Evolutionary conservation across 148 eudicot species (phyloP).

Genomic region (Vaccinium corymbosum): DNA sequence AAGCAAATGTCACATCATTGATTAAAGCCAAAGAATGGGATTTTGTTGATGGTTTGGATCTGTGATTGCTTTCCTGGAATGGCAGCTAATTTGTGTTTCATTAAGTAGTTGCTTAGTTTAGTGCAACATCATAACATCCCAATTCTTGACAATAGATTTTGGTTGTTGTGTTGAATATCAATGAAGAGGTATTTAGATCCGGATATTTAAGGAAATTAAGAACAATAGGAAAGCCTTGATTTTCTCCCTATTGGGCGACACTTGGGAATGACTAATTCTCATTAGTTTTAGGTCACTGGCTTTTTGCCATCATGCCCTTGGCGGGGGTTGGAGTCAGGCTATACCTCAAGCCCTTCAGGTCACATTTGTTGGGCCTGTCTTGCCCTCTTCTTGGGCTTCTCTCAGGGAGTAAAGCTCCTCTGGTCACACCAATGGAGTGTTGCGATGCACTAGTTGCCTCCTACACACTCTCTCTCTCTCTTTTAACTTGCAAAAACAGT

Average conservation of each 20-base stretch:
- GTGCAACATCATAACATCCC: background rate
- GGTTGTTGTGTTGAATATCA: background rate
- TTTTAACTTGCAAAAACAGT: background rate
- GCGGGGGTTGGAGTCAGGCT: background rate
- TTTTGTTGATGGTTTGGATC: background rate
- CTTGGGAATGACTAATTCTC: background rate
- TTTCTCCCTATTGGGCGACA: background rate
- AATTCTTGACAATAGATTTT: background rate
- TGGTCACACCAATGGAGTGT: background rate
- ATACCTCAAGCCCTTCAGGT: background rate
- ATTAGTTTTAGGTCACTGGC: background rate
- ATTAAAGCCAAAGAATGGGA: background rate
- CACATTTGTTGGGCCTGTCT: background rate
- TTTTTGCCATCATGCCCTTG: background rate
- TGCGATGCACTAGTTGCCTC: background rate
- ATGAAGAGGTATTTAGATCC: background rate
- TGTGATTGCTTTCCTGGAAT: background rate
- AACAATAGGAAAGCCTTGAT: background rate
- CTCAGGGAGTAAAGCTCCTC: background rate
- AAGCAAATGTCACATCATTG: background rate
- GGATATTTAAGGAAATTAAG: background rate
- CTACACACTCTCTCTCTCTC: background rate
- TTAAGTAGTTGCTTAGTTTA: background rate
- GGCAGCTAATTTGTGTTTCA: background rate
- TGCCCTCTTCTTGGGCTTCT: background rate